These are phyloP conservation scores for Chlorella sp. DNA, from an alignment of 139 green algal genomes.

Conservation along the genomic window DNA sequence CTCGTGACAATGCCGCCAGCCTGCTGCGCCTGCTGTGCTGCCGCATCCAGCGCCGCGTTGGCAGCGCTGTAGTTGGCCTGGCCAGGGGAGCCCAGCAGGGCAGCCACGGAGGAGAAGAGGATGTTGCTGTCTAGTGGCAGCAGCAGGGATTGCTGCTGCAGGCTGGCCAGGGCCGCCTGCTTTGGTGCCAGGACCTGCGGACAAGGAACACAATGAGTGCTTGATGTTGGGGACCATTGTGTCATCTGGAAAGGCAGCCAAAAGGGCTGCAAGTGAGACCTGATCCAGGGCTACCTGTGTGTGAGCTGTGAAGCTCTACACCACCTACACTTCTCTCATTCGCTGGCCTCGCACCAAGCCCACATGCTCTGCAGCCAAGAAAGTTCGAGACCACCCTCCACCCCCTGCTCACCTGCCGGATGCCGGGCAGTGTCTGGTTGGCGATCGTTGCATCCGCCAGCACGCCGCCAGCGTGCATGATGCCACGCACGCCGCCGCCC, in stretches of 20 bases:
- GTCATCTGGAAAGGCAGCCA: not conserved
- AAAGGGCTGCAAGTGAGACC: not conserved
- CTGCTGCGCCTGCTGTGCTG: conserved; percentile 18
- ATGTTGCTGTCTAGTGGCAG: conserved; percentile 50
- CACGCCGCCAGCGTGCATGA: conserved; percentile 82
- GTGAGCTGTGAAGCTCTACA: no score
- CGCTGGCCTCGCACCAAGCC: not conserved
- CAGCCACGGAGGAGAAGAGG: conserved; percentile 84
- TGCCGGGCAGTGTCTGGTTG: conserved; percentile 53
- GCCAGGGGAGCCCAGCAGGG: conserved; percentile 81
- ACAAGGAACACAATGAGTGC: not conserved
- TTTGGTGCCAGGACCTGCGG: conserved; percentile 62
- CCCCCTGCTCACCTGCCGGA: conserved; percentile 19
- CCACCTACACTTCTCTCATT: no score
- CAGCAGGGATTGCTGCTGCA: not conserved
- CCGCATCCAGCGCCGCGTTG: conserved; percentile 76
- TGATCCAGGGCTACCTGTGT: not conserved
- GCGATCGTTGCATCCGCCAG: conserved; percentile 75
- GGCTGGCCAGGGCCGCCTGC: not conserved
- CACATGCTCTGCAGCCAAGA: not conserved
- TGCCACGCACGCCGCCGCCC: not conserved
- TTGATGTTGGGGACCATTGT: no score
- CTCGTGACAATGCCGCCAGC: not conserved
- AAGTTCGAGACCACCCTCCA: not conserved
- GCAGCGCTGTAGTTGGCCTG: conserved; percentile 85